phyloP scores from a whole-genome alignment of 1,139 yeast genomes.

The Pneumocystis oryctolagi region DNA sequence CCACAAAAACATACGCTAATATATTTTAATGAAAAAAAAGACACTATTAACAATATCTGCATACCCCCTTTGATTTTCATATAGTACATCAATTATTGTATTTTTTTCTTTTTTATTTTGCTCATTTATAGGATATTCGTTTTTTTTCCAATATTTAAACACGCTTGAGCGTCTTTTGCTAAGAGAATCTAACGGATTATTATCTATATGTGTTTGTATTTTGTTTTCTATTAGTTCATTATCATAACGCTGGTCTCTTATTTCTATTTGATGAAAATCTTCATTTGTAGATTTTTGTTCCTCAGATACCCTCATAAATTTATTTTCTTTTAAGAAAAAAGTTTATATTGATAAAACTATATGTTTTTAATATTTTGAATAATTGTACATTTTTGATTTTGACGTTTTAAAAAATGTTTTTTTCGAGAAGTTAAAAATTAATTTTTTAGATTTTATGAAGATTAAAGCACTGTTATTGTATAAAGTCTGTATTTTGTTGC shows the following conservation, averaged over 20 bases:
- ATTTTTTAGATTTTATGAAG: neutral
- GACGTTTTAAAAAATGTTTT: neutral
- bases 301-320: neutral
- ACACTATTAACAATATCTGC: neutral
- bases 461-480: too few relatives aligned
- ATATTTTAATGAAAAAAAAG: neutral
- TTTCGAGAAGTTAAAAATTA: too few relatives aligned
- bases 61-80: conserved; percentile 57
- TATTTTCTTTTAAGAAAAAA: neutral
- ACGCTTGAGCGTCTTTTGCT: neutral
- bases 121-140: neutral
- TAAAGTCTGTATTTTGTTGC: neutral
- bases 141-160: neutral
- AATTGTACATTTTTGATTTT: neutral
- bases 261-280: neutral
- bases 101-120: neutral
- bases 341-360: neutral
- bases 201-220: neutral
- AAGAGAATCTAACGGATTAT: neutral
- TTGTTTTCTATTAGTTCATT: neutral
- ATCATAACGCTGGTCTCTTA: neutral
- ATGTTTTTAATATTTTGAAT: neutral
- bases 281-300: neutral
- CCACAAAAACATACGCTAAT: conserved; percentile 40
- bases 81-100: conserved; percentile 24